phyloP scores from a whole-genome alignment of 495 filamentous ascomycete species.

The Chaetomium cochliodes region DNA sequence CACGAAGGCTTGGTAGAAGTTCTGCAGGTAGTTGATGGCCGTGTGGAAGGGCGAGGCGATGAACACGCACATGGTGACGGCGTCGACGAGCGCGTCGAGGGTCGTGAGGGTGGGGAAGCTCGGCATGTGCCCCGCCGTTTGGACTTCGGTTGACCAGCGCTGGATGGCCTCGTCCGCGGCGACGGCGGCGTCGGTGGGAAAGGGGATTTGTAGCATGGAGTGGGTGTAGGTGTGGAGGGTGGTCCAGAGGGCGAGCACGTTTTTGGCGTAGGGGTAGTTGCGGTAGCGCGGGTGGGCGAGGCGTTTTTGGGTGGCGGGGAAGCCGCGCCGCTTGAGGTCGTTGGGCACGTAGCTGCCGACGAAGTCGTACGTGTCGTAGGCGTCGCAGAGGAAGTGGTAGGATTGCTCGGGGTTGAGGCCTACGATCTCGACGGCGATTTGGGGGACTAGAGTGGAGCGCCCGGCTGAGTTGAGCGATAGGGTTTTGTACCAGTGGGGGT shows the following conservation, averaged over 20 bases:
- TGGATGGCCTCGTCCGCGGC: constrained; percentile 35
- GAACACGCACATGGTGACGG: constrained; percentile 62
- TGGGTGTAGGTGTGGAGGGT: constrained; percentile 40
- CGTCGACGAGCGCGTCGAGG: constrained; percentile 78
- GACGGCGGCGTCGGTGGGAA: constrained; percentile 31
- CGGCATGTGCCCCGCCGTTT: constrained; percentile 33
- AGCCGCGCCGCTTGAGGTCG: constrained; percentile 46
- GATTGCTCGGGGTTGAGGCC: constrained; percentile 36
- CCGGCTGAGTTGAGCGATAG: constrained; percentile 51
- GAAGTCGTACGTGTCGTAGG: constrained; percentile 45
- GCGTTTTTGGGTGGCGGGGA: constrained; percentile 38
- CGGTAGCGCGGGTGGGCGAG: constrained; percentile 41
- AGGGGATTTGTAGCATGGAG: constrained; percentile 31
- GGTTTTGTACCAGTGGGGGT: constrained; percentile 52
- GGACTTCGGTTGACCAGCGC: constrained; percentile 42
- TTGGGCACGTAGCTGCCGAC: constrained; percentile 45
- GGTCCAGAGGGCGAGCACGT: constrained; percentile 45
- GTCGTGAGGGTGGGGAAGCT: constrained; percentile 70
- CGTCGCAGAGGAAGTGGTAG: constrained; percentile 34
- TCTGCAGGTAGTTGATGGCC: constrained; percentile 52
- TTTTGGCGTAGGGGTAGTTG: constrained; percentile 50
- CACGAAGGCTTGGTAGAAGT: constrained; percentile 51
- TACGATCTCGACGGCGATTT: constrained; percentile 42
- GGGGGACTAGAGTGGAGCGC: constrained; percentile 45
- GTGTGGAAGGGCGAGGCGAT: constrained; percentile 51